Base-by-base conservation (phyloP, 306 rosid genomes). In the Casuarina cunninghamiana region DNA sequence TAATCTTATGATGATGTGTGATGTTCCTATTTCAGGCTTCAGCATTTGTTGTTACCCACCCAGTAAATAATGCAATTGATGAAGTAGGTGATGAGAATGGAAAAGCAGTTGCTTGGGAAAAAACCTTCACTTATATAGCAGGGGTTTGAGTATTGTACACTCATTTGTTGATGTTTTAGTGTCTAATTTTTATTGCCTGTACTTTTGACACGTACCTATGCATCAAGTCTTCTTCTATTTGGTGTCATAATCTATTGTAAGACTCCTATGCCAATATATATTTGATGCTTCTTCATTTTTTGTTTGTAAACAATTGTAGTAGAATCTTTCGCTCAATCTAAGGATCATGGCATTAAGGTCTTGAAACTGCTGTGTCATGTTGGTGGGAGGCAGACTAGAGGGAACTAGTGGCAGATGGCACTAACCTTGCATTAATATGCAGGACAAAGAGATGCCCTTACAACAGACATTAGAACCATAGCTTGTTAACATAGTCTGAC, bases 81-180 rank as follows among this genome's bases (percentile, higher is more conserved):
- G 84, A 82, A 83, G 87, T 85, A 74, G 97, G 98, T 77, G 84
- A 88, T 85, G 96, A 81, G 83, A 94, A 94, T 78, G 95, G 90
- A 75, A 88, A 86, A 83, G 96, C 97, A 80, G 73, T 89, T 48
- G 86, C 91, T 51, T 94, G 98, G 98, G 98, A 94, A 79, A 88
- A 87, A 83, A 96, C 91, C 85, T 94, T 94, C 82, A 84, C 92
- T 62, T 84, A 84, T 80, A 76, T 94, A 78, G 97, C 88, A 6
- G 88, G 92, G 98, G 98, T 94, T 81, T 86, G 83, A 65, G 76
- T 63, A 46, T 61, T 86, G 67, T 58, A 78, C 63, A 50, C 69
- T 71, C 53, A 37, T 41, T 81, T 78, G 77, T 26, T 26, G 32
- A 26, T 26, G 32, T 26, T 26, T 26, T 26, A 26, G 32, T 26